Conservation (phyloP, 805 yeast species). For the Candida insectorum region DNA sequence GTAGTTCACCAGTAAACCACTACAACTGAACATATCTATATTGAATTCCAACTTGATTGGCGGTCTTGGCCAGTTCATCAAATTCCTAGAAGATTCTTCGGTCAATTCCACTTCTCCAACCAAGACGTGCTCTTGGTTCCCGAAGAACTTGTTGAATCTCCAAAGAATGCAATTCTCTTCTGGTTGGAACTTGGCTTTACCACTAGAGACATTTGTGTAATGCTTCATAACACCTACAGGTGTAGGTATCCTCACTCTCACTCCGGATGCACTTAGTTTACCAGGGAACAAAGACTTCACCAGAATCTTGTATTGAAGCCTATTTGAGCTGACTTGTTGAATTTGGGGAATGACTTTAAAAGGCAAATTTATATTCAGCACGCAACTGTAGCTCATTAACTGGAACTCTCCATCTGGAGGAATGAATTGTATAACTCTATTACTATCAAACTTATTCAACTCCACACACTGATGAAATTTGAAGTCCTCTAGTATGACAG, state of each 20-base stretch:
- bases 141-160: conserved; percentile 67
- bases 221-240: conserved; percentile 42
- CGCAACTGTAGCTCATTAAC: conserved; percentile 62
- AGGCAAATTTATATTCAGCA: conserved; percentile 60
- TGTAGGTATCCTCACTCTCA: conserved; percentile 62
- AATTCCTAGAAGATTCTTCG: conserved; percentile 6
- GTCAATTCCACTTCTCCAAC: conserved; percentile 50
- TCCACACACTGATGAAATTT: conserved; percentile 87
- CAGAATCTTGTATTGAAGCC: conserved; percentile 55
- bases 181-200: conserved; percentile 66
- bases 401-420: conserved; percentile 91
- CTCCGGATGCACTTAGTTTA: conserved; percentile 60
- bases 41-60: conserved; percentile 71
- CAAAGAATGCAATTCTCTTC: conserved; percentile 65
- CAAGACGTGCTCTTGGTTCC: conserved; percentile 60
- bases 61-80: conserved; percentile 59
- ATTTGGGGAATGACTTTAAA: conserved; percentile 61
- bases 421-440: conserved; percentile 62
- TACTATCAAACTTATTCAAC: conserved; percentile 60
- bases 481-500: conserved; percentile 65
- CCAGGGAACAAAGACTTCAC: conserved; percentile 60
- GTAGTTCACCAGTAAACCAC: conserved; percentile 73
- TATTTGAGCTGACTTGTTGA: conserved; percentile 38
- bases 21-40: conserved; percentile 69
- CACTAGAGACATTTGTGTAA: conserved; percentile 45